Evolutionary conservation across 495 filamentous ascomycete genomes (phyloP).

Genomic region (Extremus antarcticus): DNA sequence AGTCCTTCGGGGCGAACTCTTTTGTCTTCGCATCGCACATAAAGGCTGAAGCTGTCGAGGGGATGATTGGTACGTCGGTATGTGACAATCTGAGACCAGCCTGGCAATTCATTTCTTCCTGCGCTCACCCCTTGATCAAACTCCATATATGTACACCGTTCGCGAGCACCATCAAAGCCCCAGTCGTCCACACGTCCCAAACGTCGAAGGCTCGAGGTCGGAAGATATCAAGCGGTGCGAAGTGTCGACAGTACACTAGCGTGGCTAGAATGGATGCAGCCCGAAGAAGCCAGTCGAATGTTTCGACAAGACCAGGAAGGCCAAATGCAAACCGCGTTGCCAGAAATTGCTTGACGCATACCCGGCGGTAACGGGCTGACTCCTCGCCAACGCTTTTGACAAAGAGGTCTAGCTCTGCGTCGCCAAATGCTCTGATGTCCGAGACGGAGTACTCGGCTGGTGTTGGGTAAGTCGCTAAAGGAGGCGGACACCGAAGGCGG

Average conservation of each 20-base stretch:
- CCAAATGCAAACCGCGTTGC: conserved; percentile 24
- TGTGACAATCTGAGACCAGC: too few relatives aligned
- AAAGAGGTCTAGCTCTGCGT: conserved; percentile 22
- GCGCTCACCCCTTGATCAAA: conserved; percentile 13
- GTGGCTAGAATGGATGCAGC: conserved; percentile 10
- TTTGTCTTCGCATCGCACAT: too few relatives aligned
- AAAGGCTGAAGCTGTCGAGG: too few relatives aligned
- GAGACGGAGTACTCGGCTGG: not conserved
- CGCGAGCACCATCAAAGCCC: conserved; percentile 2
- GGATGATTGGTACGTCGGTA: too few relatives aligned
- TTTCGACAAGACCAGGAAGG: conserved; percentile 14
- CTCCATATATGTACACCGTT: conserved; percentile 21
- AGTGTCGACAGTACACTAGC: conserved; percentile 4
- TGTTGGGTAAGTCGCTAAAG: conserved; percentile 18
- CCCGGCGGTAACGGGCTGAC: conserved; percentile 18
- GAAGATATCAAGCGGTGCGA: not conserved
- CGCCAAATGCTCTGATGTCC: conserved; percentile 19
- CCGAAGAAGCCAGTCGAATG: conserved; percentile 19
- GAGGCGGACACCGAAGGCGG: conserved; percentile 24
- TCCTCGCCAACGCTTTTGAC: conserved; percentile 4
- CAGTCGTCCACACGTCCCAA: not conserved
- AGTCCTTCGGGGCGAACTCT: too few relatives aligned
- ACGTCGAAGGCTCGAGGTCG: not conserved
- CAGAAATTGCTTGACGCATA: conserved; percentile 23
- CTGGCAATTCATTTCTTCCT: too few relatives aligned